Base-by-base conservation (phyloP, 177 flowering plant species). In the Vitis hybrid region DNA sequence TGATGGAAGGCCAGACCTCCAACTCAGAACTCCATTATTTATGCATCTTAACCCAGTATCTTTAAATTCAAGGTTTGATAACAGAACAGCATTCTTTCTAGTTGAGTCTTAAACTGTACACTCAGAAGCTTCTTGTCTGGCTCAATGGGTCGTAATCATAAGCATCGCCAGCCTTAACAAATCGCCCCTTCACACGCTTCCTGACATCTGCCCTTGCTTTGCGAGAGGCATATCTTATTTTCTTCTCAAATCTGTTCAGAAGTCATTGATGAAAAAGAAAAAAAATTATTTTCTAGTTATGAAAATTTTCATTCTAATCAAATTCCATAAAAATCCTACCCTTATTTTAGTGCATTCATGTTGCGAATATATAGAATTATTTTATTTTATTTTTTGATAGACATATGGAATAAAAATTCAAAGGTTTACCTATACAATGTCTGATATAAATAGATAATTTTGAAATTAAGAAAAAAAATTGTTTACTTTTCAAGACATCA, bases 151-250 rank as follows among this genome's bases (percentile, higher is more conserved):
- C 91, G 47, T 86, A 86, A 63, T 86, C 91, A 78, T 81, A 84
- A 24, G 77, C 82, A 28, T 88, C 89, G 28, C 89, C 89, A 19
- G 88, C 88, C 83, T 86, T 88, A 47, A 86, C 82, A 77, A 88
- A 88, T 10, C 89, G 79, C 20, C 91, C 91, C 74, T 86, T 88
- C 65, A 86, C 91, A 67, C 89, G 31, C 76, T 69, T 82, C 71
- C 91, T 83, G 3, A 84, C 80, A 74, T 86, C 91, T 18, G 91
- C 91, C 75, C 91, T 81, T 49, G 89, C 87, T 78, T 86, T 88
- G 51, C 89, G 86, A 66, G 89, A 81, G 11, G 76, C 91, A 69
- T 88, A 88, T 69, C 91, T 76, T 68, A 88, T 81, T 72, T 75
- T 82, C 82, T 86, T 86, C 71, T 86, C 89, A 71, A 86, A 88